Evolutionary conservation across 2,329 filamentous ascomycete genomes (phyloP).

Genomic region (Canariomyces notabilis): DNA sequence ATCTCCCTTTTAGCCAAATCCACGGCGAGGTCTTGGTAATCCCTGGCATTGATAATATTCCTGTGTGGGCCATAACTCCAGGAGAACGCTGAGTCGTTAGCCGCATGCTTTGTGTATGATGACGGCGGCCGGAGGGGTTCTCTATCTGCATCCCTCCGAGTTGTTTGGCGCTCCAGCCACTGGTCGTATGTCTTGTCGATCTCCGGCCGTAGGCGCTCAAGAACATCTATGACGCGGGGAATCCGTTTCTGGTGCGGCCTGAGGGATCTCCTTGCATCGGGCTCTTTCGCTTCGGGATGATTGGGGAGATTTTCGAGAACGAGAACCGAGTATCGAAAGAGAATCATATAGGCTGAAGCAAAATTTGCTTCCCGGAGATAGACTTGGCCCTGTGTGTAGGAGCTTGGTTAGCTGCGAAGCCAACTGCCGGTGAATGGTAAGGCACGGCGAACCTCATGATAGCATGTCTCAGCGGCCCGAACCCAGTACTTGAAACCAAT

Average conservation of each 20-base stretch:
- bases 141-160: constrained; percentile 25
- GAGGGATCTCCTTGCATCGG: constrained; percentile 60
- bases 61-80: constrained; percentile 37
- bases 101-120: constrained; percentile 37
- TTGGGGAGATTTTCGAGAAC: constrained; percentile 67
- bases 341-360: constrained; percentile 81
- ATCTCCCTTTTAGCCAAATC: constrained; percentile 71
- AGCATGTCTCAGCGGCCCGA: constrained; percentile 70
- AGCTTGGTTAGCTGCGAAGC: constrained; percentile 22
- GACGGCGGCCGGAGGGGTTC: constrained; percentile 19
- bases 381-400: constrained; percentile 61
- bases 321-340: constrained; percentile 86
- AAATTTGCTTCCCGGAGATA: constrained; percentile 84
- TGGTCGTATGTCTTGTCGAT: constrained; percentile 67
- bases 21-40: constrained; percentile 71
- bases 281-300: constrained; percentile 70
- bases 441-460: constrained; percentile 64
- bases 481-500: constrained; percentile 79
- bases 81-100: constrained; percentile 56
- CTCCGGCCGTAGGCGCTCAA: constrained; percentile 75
- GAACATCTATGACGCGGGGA: constrained; percentile 56
- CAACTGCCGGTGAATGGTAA: neutral
- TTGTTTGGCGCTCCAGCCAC: constrained; percentile 54
- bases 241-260: constrained; percentile 46
- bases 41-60: constrained; percentile 61